A percentile compares a stretch with the other conserved stretches of the same genome.
phyloP scores from a whole-genome alignment of 768 basidiomycete genomes.

The Russula abietina region DNA sequence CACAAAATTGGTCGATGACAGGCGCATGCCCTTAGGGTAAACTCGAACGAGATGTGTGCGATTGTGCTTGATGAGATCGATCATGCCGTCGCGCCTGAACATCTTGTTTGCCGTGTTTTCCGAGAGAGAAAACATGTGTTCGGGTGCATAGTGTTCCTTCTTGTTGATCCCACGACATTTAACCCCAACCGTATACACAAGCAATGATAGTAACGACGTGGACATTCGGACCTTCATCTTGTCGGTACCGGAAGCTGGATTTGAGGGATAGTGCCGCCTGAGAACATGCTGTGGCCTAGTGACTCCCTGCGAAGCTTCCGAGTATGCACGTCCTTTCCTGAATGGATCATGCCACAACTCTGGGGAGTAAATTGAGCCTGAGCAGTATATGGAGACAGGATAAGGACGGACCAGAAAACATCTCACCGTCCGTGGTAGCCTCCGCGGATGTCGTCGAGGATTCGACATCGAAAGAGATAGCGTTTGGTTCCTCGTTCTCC shows the following conservation, averaged over 20 bases:
- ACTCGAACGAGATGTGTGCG: slow-evolving; percentile 74
- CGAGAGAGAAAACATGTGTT: slow-evolving; percentile 90
- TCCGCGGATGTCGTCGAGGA: slow-evolving; percentile 39
- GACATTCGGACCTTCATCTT: slow-evolving; percentile 65
- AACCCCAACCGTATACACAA: slow-evolving; percentile 94
- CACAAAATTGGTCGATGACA: slow-evolving; percentile 81
- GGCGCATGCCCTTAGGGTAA: slow-evolving; percentile 78
- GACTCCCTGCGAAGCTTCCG: slow-evolving; percentile 38
- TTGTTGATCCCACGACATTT: slow-evolving; percentile 89
- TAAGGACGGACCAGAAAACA: slow-evolving; percentile 20
- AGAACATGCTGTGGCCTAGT: slow-evolving; percentile 39
- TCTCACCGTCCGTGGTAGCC: slow-evolving; percentile 32
- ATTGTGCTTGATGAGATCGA: slow-evolving; percentile 80
- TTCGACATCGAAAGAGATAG: slow-evolving; percentile 35
- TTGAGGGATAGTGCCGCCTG: slow-evolving; percentile 21
- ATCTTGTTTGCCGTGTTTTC: slow-evolving; percentile 76
- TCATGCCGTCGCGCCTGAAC: slow-evolving; percentile 52
- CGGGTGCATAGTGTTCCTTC: slow-evolving; percentile 75
- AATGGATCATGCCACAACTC: slow-evolving; percentile 20
- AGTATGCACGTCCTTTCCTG: slow-evolving; percentile 20
- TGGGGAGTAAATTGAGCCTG: slow-evolving; percentile 19
- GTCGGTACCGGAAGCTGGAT: slow-evolving; percentile 13
- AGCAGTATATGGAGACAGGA: not conserved
- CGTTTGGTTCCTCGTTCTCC: slow-evolving; percentile 35
- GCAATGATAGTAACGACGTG: slow-evolving; percentile 56